These are phyloP conservation scores for Dryadomyces sulphureus DNA, from an alignment of 2,329 filamentous ascomycete genomes.

Conservation along the genomic window DNA sequence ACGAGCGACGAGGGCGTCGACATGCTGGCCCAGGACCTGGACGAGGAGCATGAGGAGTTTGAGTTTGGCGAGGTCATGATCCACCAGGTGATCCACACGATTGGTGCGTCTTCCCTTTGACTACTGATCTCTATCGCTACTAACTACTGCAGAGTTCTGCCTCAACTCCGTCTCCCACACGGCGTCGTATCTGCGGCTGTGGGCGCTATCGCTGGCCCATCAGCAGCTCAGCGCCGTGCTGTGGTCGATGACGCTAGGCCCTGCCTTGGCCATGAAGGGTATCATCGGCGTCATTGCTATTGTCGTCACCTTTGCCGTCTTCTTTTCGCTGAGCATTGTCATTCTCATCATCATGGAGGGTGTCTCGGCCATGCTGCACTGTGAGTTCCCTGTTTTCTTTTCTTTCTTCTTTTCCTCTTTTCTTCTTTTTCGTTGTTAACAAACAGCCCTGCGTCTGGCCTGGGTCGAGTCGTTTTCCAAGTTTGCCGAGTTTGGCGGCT, in stretches of 20 bases:
- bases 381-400: constrained; percentile 11
- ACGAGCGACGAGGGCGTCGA: constrained; percentile 54
- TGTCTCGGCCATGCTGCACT: constrained; percentile 86
- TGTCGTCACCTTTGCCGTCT: constrained; percentile 70
- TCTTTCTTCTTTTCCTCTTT: neutral
- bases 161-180: constrained; percentile 98
- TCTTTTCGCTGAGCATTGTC: constrained; percentile 61
- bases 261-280: constrained; percentile 54
- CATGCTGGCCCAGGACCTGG: constrained; percentile 79
- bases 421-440: neutral
- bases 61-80: constrained; percentile 98
- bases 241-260: constrained; percentile 87
- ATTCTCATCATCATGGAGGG: constrained; percentile 91
- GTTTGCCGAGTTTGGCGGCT: constrained; percentile 83
- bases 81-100: constrained; percentile 97
- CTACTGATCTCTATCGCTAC: constrained; percentile 4
- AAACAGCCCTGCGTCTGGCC: constrained; percentile 54
- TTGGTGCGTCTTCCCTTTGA: constrained; percentile 46
- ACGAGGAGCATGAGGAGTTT: constrained; percentile 69
- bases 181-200: constrained; percentile 94
- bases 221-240: constrained; percentile 92
- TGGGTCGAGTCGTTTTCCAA: constrained; percentile 98
- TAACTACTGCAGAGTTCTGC: constrained; percentile 70
- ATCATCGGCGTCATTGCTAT: constrained; percentile 62
- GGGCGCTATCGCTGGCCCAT: constrained; percentile 92